Conservation (phyloP, 2,329 filamentous ascomycete genomes). For the Penicillium oxalicum region DNA sequence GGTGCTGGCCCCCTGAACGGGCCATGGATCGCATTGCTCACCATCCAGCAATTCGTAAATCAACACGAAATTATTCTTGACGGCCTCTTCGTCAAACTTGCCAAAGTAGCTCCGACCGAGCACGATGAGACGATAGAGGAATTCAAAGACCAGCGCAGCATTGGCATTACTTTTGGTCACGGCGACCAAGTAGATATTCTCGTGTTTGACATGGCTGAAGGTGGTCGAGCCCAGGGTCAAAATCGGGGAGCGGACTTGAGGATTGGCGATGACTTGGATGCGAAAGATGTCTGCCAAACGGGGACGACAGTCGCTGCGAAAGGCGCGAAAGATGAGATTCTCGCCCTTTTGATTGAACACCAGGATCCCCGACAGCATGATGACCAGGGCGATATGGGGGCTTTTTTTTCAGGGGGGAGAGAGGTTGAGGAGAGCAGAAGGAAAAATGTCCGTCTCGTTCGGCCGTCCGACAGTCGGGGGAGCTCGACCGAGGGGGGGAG, state of each 20-base stretch:
- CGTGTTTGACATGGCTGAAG: slow-evolving; percentile 98
- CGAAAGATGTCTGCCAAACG: slow-evolving; percentile 98
- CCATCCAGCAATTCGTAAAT: slow-evolving; percentile 96
- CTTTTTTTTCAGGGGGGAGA: background rate
- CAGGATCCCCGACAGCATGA: slow-evolving; percentile 92
- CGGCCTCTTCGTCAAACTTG: slow-evolving; percentile 98
- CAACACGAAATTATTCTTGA: slow-evolving; percentile 99
- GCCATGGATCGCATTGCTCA: slow-evolving; percentile 34
- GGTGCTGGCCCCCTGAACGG: too few relatives aligned
- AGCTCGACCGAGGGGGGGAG: slow-evolving; percentile 11
- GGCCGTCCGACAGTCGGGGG: slow-evolving; percentile 7
- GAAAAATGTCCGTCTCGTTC: slow-evolving; percentile 6
- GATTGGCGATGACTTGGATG: slow-evolving; percentile 98
- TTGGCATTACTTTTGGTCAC: slow-evolving; percentile 99
- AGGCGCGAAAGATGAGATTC: slow-evolving; percentile 98
- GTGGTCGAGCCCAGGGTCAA: slow-evolving; percentile 95
- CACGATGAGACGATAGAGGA: slow-evolving; percentile 84
- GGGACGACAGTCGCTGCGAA: slow-evolving; percentile 96
- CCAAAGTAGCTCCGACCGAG: slow-evolving; percentile 95
- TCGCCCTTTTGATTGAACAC: slow-evolving; percentile 99
- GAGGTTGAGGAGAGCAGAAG: background rate
- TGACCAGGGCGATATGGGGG: slow-evolving; percentile 28
- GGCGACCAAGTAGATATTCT: slow-evolving; percentile 96
- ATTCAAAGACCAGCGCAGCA: slow-evolving; percentile 95
- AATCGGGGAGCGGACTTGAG: slow-evolving; percentile 94